phyloP scores from a whole-genome alignment of 2,329 filamentous ascomycete genomes.

The Beauveria sp. region DNA sequence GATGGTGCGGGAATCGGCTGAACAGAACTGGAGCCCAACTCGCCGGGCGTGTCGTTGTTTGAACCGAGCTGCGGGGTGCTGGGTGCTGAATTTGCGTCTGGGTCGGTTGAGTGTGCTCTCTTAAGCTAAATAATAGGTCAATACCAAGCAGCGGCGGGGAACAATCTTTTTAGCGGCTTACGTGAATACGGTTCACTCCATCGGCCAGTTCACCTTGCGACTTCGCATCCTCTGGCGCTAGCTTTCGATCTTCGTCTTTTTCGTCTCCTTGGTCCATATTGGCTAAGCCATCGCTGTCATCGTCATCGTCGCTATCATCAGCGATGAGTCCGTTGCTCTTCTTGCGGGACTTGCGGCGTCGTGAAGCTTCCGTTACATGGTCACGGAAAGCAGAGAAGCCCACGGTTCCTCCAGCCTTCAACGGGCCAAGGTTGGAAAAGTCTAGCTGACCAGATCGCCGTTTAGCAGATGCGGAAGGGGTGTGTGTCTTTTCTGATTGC shows the following conservation, averaged over 20 bases:
- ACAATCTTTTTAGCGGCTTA: slow-evolving; percentile 32
- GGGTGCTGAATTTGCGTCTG: slow-evolving; percentile 38
- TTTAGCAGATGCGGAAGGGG: slow-evolving; percentile 57
- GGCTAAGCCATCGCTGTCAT: slow-evolving; percentile 50
- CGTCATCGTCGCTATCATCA: slow-evolving; percentile 66
- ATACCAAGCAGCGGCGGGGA: neutral
- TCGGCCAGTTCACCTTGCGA: slow-evolving; percentile 70
- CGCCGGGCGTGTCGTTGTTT: slow-evolving; percentile 35
- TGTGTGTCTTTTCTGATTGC: slow-evolving; percentile 57
- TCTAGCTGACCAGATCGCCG: slow-evolving; percentile 77
- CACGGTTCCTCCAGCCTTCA: slow-evolving; percentile 81
- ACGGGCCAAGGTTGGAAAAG: slow-evolving; percentile 74
- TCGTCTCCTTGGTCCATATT: slow-evolving; percentile 61
- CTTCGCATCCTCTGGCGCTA: slow-evolving; percentile 64
- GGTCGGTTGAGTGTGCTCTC: slow-evolving; percentile 69
- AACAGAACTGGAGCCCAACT: slow-evolving; percentile 5
- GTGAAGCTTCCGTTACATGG: slow-evolving; percentile 45
- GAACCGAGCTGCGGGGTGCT: slow-evolving; percentile 26
- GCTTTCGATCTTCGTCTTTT: slow-evolving; percentile 50
- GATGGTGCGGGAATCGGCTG: slow-evolving; percentile 13
- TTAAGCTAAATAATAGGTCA: slow-evolving; percentile 54
- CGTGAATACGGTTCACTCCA: slow-evolving; percentile 74
- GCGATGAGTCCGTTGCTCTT: slow-evolving; percentile 60
- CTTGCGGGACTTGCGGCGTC: slow-evolving; percentile 49
- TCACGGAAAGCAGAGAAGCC: slow-evolving; percentile 88